These are phyloP conservation scores for Sporothrix inflata DNA, from an alignment of 2,329 filamentous ascomycete species.

Conservation along the genomic window DNA sequence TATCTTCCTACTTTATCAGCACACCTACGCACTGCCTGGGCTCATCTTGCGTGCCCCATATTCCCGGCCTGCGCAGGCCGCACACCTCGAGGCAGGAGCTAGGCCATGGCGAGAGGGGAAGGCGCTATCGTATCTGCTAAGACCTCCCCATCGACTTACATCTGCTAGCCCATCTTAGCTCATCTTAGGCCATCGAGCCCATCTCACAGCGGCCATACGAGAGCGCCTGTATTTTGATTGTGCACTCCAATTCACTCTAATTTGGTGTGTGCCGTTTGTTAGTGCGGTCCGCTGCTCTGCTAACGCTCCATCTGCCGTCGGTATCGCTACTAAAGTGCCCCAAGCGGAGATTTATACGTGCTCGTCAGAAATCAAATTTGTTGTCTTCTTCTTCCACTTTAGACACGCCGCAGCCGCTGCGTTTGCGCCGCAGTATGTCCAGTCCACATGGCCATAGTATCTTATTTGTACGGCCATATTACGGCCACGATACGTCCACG, in stretches of 20 bases:
- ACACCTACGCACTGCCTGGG: too few relatives aligned
- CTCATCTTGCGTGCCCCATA: neutral
- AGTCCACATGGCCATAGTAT: neutral
- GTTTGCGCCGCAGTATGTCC: neutral
- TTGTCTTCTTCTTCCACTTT: neutral
- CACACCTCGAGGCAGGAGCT: neutral
- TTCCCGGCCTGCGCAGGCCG: neutral
- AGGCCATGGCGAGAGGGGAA: neutral
- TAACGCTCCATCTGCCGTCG: neutral
- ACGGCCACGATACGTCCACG: neutral
- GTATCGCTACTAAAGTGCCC: neutral
- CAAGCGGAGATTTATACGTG: neutral
- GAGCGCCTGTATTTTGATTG: too few relatives aligned
- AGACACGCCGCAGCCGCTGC: conserved; percentile 10
- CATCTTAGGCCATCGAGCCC: neutral
- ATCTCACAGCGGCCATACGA: too few relatives aligned
- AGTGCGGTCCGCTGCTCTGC: conserved; percentile 2
- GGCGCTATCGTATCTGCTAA: conserved; percentile 4
- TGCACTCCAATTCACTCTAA: too few relatives aligned
- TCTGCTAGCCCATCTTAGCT: neutral
- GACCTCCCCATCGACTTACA: neutral
- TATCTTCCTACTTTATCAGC: too few relatives aligned
- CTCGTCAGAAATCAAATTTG: conserved; percentile 9
- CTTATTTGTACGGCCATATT: neutral
- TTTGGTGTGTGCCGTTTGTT: too few relatives aligned